Evolutionary conservation across 83 land plant genomes (phyloP).

Genomic region (Thuja plicata): DNA sequence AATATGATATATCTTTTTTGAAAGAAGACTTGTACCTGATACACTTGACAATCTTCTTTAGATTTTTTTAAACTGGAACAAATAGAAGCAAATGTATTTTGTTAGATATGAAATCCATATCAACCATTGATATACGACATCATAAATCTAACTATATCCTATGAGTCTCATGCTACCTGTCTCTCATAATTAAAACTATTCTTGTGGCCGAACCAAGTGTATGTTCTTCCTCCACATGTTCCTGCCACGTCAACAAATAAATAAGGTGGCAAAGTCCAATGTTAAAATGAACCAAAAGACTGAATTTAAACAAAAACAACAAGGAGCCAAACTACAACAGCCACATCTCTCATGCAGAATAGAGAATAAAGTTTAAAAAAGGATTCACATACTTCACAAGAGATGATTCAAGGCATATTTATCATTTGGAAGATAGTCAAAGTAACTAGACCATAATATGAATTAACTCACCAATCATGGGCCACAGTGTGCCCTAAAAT

Average conservation of each 20-base stretch:
- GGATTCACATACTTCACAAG: neutral
- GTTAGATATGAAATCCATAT: neutral
- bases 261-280: neutral
- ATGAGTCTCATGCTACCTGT: conserved; percentile 33
- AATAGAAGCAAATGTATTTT: neutral
- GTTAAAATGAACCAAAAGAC: neutral
- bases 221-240: conserved; percentile 38
- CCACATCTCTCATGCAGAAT: neutral
- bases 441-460: neutral
- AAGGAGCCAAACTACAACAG: too few species aligned
- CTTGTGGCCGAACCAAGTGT: conserved; percentile 66
- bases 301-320: too few species aligned
- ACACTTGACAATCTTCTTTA: conserved; percentile 1
- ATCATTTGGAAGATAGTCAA: neutral
- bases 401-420: neutral
- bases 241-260: neutral
- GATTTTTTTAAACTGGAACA: conserved; percentile 7
- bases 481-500: too few species aligned
- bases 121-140: neutral
- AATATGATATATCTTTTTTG: too few species aligned
- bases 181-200: conserved; percentile 61
- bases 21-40: neutral
- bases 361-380: neutral
- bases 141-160: neutral
- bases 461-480: too few species aligned